A percentile compares a stretch with the other conserved stretches of the same genome.
Conservation (phyloP, 2,329 filamentous ascomycete species). For the Exophiala aquamarina region DNA sequence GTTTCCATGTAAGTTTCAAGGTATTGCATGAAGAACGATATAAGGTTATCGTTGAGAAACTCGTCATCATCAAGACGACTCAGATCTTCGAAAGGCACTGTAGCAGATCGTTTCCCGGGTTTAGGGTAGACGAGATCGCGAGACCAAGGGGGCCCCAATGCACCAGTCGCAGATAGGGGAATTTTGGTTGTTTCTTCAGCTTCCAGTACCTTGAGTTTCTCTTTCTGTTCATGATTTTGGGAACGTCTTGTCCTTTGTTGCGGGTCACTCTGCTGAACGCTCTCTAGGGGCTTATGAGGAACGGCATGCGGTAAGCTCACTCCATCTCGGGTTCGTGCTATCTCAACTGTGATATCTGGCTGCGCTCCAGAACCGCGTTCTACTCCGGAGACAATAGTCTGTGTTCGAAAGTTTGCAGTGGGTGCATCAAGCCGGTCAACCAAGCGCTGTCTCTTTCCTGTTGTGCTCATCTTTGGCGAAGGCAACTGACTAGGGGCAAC, state of each 20-base stretch:
- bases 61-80: conserved; percentile 76
- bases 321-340: not conserved
- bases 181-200: too few relatives aligned
- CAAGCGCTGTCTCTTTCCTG: conserved; percentile 9
- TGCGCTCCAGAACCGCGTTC: not conserved
- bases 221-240: too few relatives aligned
- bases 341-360: too few relatives aligned
- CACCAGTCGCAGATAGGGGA: conserved; percentile 6
- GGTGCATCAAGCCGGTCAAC: conserved; percentile 23
- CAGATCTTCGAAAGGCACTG: conserved; percentile 51
- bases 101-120: conserved; percentile 47
- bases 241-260: not conserved
- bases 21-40: conserved; percentile 81
- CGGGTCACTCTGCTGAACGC: not conserved
- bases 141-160: conserved; percentile 28
- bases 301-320: too few relatives aligned
- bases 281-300: not conserved
- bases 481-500: not conserved
- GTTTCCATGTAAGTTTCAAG: conserved; percentile 62
- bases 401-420: not conserved
- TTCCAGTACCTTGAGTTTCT: not conserved
- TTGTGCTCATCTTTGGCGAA: not conserved
- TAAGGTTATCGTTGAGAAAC: conserved; percentile 88
- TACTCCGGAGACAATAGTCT: conserved; percentile 8
- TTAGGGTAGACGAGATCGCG: conserved; percentile 46